Evolutionary conservation across 73 alveolate species (phyloP).

Genomic region (Blepharisma stoltei): DNA sequence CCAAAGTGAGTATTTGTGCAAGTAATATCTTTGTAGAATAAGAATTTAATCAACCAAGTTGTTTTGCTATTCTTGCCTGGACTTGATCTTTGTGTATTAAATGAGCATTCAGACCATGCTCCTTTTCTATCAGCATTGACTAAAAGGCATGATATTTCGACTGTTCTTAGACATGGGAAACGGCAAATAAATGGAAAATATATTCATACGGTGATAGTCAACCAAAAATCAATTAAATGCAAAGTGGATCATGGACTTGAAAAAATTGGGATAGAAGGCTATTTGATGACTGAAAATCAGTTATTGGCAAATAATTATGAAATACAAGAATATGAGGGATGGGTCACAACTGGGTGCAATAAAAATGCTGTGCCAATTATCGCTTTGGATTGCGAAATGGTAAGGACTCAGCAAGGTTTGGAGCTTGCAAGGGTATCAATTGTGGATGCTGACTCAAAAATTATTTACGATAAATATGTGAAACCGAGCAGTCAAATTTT

Average conservation of each 20-base stretch:
- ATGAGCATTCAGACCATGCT: not conserved
- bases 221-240: not conserved
- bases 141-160: not conserved
- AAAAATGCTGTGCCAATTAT: constrained; percentile 34
- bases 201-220: not conserved
- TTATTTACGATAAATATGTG: constrained; percentile 57
- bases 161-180: not conserved
- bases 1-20: constrained; percentile 13
- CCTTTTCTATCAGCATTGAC: not conserved
- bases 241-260: not conserved
- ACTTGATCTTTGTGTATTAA: not conserved
- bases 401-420: constrained; percentile 38
- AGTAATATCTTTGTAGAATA: constrained; percentile 4
- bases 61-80: not conserved
- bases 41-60: not conserved
- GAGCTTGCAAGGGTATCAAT: constrained; percentile 75
- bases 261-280: not conserved
- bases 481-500: constrained; percentile 57
- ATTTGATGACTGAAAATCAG: not conserved
- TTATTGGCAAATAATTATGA: not conserved
- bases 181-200: not conserved
- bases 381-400: constrained; percentile 88
- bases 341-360: not conserved
- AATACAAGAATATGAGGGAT: not conserved
- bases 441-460: constrained; percentile 66